Percentiles rank a stretch among this genome's conserved stretches.
Conservation (phyloP, 2,329 filamentous ascomycete species). For the Colletotrichum limetticola region DNA sequence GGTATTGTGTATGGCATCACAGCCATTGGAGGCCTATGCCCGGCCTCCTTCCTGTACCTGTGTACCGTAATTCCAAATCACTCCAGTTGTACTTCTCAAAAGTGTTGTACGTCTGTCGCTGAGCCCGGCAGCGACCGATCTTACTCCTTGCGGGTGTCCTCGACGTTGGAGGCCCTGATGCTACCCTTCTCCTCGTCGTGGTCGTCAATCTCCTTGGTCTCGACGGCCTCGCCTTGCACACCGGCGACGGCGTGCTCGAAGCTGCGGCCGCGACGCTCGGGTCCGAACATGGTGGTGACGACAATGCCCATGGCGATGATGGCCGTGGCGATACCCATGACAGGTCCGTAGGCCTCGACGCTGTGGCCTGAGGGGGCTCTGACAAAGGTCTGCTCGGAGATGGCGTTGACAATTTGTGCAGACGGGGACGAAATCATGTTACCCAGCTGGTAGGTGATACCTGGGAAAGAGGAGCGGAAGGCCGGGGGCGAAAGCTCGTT, state of each 20-base stretch:
- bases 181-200: slow-evolving; percentile 45
- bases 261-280: slow-evolving; percentile 76
- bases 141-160: slow-evolving; percentile 22
- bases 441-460: slow-evolving; percentile 78
- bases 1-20: background rate
- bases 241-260: slow-evolving; percentile 70
- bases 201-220: slow-evolving; percentile 42
- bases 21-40: background rate
- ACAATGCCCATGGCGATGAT: slow-evolving; percentile 79
- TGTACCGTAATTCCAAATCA: background rate
- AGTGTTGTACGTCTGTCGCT: background rate
- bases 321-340: slow-evolving; percentile 80
- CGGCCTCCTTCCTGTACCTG: background rate
- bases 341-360: slow-evolving; percentile 78
- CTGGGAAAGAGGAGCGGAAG: slow-evolving; percentile 77
- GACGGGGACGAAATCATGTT: slow-evolving; percentile 80
- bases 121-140: slow-evolving; percentile 1
- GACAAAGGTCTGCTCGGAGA: slow-evolving; percentile 72
- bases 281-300: slow-evolving; percentile 75
- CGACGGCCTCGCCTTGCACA: slow-evolving; percentile 38
- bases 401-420: slow-evolving; percentile 81
- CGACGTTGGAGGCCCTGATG: slow-evolving; percentile 23
- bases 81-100: background rate
- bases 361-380: slow-evolving; percentile 60
- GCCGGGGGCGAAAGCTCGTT: slow-evolving; percentile 78